Conservation (phyloP, 352 stramenopile genomes). For the Blastocystis sp. region DNA sequence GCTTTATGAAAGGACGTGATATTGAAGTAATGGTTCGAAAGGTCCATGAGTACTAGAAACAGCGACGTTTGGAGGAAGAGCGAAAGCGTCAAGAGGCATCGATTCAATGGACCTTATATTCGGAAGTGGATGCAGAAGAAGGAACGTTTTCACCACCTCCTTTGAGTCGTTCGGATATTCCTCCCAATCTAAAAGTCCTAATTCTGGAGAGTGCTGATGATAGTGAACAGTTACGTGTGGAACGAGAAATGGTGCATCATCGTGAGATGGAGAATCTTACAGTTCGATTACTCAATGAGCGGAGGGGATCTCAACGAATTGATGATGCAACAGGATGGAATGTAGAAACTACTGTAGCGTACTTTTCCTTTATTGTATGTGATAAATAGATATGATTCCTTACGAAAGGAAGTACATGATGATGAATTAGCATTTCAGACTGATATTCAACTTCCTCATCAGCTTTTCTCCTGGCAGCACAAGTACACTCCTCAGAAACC, state of each 20-base stretch:
- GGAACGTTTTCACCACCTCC: slow-evolving; percentile 3
- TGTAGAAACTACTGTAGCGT: background rate
- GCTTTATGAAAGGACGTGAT: slow-evolving; percentile 9
- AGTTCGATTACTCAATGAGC: background rate
- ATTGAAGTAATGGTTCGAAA: background rate
- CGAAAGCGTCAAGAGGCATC: background rate
- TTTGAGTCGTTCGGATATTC: background rate
- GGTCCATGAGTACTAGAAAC: background rate
- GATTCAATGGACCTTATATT: background rate
- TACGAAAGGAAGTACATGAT: slow-evolving; percentile 70
- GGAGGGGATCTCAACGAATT: background rate
- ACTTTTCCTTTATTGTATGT: background rate
- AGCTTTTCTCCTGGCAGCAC: slow-evolving; percentile 85
- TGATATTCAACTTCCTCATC: slow-evolving; percentile 79
- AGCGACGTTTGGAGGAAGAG: slow-evolving; percentile 12
- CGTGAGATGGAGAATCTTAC: slow-evolving; percentile 39
- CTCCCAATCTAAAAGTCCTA: background rate
- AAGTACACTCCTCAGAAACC: slow-evolving; percentile 96
- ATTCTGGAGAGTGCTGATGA: slow-evolving; percentile 14
- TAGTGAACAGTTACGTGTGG: background rate
- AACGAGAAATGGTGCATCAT: slow-evolving; percentile 58
- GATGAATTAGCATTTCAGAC: slow-evolving; percentile 76
- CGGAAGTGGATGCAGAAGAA: slow-evolving; percentile 18
- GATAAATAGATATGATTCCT: background rate
- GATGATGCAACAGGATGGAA: background rate